Percentiles rank a stretch among this genome's conserved stretches.
Evolutionary conservation across 2,329 filamentous ascomycete genomes (phyloP).

Genomic region (Colletotrichum gigasporum): DNA sequence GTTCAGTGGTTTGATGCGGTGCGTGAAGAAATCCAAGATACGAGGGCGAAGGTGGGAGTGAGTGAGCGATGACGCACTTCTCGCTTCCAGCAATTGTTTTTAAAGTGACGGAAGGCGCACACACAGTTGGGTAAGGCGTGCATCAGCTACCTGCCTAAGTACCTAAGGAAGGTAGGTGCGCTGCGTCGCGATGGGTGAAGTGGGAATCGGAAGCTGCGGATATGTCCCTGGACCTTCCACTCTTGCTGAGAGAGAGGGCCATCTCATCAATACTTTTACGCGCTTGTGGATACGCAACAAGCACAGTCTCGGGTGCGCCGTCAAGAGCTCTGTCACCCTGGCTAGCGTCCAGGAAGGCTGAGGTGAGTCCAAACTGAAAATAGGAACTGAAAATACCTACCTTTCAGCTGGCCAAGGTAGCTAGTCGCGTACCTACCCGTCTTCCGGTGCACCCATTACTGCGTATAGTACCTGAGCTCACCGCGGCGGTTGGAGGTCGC

Average conservation of each 20-base stretch:
- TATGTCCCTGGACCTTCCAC: background rate
- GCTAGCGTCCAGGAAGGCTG: background rate
- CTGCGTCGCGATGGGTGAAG: background rate
- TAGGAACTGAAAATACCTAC: background rate
- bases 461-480: background rate
- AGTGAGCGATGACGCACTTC: constrained; percentile 1
- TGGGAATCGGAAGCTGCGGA: constrained; percentile 1
- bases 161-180: no score
- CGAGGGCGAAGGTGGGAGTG: background rate
- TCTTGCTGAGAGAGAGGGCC: background rate
- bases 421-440: background rate
- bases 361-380: background rate
- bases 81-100: no score
- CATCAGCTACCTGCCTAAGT: background rate
- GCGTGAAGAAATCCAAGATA: background rate
- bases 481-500: constrained; percentile 7
- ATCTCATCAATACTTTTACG: background rate
- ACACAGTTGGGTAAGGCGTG: background rate
- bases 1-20: background rate
- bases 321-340: background rate
- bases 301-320: background rate
- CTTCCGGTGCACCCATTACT: background rate
- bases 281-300: background rate
- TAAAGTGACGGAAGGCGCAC: no score
- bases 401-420: background rate